Conservation (phyloP, 129 eudicot genomes). For the Flaveria ramosissima region DNA sequence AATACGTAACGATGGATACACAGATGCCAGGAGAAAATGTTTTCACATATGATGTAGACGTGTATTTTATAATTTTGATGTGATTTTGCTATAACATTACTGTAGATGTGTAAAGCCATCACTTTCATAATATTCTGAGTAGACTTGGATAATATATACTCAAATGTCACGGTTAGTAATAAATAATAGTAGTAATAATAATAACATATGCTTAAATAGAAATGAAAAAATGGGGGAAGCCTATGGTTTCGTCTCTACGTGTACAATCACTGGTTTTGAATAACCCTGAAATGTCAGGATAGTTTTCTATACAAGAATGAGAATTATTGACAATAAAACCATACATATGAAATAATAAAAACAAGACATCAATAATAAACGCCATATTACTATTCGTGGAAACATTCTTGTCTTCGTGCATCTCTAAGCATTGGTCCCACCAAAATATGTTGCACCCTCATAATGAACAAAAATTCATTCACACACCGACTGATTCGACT, state of each 20-base stretch:
- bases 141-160: no score
- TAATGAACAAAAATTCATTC: slow-evolving; percentile 11
- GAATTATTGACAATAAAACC: slow-evolving; percentile 37
- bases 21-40: no score
- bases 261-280: slow-evolving; percentile 21
- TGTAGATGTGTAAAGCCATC: no score
- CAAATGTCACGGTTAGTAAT: no score
- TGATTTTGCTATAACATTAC: no score
- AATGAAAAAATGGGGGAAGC: no score
- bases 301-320: slow-evolving; percentile 41
- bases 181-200: no score
- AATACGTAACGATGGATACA: no score
- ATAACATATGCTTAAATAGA: no score
- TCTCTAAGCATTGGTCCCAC: slow-evolving; percentile 23
- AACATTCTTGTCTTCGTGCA: slow-evolving; percentile 23
- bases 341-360: slow-evolving; percentile 22
- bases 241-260: slow-evolving; percentile 2
- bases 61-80: no score
- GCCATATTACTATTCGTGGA: slow-evolving; percentile 17
- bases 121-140: no score
- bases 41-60: no score
- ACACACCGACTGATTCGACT: neutral
- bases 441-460: slow-evolving; percentile 20
- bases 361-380: slow-evolving; percentile 30
- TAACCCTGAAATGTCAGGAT: slow-evolving; percentile 40